phyloP scores from a whole-genome alignment of 2,329 filamentous ascomycete species.

The Fonsecaea multimorphosa region DNA sequence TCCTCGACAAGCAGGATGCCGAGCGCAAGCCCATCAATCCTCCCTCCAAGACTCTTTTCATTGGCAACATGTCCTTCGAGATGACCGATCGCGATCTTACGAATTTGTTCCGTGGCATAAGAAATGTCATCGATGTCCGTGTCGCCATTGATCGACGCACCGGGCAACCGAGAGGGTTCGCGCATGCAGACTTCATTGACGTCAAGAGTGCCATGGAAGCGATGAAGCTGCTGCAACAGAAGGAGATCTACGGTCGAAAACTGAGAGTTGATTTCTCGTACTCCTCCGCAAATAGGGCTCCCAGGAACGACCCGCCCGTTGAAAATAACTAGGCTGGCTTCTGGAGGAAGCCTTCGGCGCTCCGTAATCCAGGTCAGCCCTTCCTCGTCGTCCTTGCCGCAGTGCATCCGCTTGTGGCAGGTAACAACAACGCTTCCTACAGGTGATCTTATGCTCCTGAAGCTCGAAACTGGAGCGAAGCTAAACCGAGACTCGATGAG shows the following conservation, averaged over 20 bases:
- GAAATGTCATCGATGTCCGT: conserved; percentile 75
- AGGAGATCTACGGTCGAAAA: conserved; percentile 68
- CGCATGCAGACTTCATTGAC: conserved; percentile 79
- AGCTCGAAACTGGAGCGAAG: neutral
- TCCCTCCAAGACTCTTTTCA: conserved; percentile 73
- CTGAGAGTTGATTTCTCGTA: conserved; percentile 68
- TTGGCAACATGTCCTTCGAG: conserved; percentile 86
- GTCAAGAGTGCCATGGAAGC: conserved; percentile 69
- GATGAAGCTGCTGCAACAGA: conserved; percentile 60
- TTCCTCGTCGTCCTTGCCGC: neutral
- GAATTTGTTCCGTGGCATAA: conserved; percentile 72
- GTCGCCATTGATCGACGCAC: conserved; percentile 82
- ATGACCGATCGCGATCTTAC: conserved; percentile 84
- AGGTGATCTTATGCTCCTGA: neutral
- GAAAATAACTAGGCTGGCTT: conserved; percentile 4
- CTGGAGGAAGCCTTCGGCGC: neutral
- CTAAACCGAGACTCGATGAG: neutral
- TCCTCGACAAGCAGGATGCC: conserved; percentile 1
- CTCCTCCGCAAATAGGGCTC: conserved; percentile 33
- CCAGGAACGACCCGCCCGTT: conserved; percentile 30
- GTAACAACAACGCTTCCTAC: neutral
- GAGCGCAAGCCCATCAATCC: conserved; percentile 42
- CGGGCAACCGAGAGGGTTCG: conserved; percentile 81
- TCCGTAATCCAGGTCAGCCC: neutral
- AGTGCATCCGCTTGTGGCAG: neutral